Conservation (phyloP, 2,329 filamentous ascomycete genomes). For the Xylaria sp. region DNA sequence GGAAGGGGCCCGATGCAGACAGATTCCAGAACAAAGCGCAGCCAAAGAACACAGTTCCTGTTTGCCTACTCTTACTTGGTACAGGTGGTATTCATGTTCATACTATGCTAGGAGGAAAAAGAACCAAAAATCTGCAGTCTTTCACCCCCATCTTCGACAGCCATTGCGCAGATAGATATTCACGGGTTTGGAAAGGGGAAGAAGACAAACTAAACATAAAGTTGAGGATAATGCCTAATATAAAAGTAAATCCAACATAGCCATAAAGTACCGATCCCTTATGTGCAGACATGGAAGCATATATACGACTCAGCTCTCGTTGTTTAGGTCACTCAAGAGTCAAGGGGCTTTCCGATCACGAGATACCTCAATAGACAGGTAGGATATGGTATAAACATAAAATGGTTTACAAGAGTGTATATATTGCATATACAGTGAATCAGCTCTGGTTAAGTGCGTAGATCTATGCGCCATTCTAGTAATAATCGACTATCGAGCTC, state of each 20-base stretch:
- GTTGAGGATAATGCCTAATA: neutral
- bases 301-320: too few species aligned
- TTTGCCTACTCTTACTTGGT: conserved; percentile 93
- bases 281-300: neutral
- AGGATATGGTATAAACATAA: too few species aligned
- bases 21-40: conserved; percentile 79
- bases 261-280: neutral
- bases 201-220: neutral
- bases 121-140: conserved; percentile 23
- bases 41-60: conserved; percentile 83
- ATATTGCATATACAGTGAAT: too few species aligned
- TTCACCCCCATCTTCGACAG: neutral
- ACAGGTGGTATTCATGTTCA: conserved; percentile 93
- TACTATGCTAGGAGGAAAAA: conserved; percentile 38
- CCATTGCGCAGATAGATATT: neutral
- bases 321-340: too few species aligned
- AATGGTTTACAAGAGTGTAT: too few species aligned
- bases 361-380: too few species aligned
- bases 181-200: neutral
- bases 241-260: neutral
- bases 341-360: too few species aligned
- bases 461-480: too few species aligned
- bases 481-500: too few species aligned
- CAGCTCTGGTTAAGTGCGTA: too few species aligned
- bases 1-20: conserved; percentile 59